Percentiles rank a stretch among this genome's conserved stretches.
phyloP scores from a whole-genome alignment of 148 eudicot genomes.

The Fagopyrum esculentum region DNA sequence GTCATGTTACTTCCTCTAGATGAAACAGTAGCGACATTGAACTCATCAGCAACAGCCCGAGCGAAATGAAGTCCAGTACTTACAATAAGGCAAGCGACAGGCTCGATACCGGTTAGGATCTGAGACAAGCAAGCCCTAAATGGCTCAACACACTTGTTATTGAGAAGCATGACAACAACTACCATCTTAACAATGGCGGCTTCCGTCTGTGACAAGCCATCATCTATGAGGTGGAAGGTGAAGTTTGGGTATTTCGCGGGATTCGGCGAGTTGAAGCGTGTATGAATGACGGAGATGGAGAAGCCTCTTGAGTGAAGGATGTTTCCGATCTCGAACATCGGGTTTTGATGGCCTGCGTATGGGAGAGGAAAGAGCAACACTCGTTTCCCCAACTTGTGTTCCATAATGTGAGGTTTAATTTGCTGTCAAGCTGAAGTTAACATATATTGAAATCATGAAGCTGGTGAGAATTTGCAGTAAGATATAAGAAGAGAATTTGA shows the following conservation, averaged over 20 bases:
- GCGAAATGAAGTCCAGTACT: conserved; percentile 22
- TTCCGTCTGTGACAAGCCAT: conserved; percentile 15
- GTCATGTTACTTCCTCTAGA: conserved; percentile 23
- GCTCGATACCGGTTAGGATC: background rate
- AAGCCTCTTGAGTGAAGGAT: conserved; percentile 29
- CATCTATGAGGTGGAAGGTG: conserved; percentile 26
- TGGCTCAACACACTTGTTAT: conserved; percentile 15
- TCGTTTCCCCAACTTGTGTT: background rate
- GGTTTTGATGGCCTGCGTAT: conserved; percentile 11
- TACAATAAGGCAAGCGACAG: conserved; percentile 28
- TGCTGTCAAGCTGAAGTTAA: too few species aligned
- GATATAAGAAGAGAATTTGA: too few species aligned
- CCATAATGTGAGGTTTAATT: too few species aligned
- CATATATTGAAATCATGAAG: too few species aligned
- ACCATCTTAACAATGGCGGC: conserved; percentile 1
- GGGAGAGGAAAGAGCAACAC: conserved; percentile 11
- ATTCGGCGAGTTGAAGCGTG: conserved; percentile 24
- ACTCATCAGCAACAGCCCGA: conserved; percentile 23
- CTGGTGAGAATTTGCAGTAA: too few species aligned
- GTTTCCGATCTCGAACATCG: conserved; percentile 14
- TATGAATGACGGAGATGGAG: conserved; percentile 29
- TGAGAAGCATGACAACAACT: conserved; percentile 14
- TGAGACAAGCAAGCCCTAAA: conserved; percentile 19
- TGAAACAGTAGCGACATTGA: conserved; percentile 29
- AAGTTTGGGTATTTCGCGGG: conserved; percentile 24